A percentile compares a stretch with the other conserved stretches of the same genome.
Evolutionary conservation across 2,329 filamentous ascomycete genomes (phyloP).

Genomic region (Exophiala lecanii-corni): DNA sequence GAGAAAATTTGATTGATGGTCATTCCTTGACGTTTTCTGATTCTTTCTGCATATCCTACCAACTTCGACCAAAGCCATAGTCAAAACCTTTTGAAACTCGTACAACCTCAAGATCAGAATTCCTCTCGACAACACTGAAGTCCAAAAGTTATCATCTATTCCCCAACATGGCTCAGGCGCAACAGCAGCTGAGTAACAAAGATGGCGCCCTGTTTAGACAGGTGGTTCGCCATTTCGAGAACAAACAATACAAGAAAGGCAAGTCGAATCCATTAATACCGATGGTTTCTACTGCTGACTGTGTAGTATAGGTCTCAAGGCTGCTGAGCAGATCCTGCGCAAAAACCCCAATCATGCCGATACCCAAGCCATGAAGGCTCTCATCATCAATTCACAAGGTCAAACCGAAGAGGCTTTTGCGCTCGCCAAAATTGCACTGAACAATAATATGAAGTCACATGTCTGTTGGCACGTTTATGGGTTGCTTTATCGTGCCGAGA

Average conservation of each 20-base stretch:
- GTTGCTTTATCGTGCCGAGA: constrained; percentile 82
- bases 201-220: constrained; percentile 91
- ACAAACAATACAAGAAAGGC: constrained; percentile 95
- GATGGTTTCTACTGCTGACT: no score
- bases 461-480: constrained; percentile 99
- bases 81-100: no score
- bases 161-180: constrained; percentile 24
- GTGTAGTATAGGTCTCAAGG: constrained; percentile 80
- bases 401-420: constrained; percentile 92
- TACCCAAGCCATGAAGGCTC: constrained; percentile 96
- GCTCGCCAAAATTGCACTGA: constrained; percentile 85
- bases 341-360: constrained; percentile 96
- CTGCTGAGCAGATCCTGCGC: constrained; percentile 90
- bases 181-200: constrained; percentile 60
- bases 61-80: no score
- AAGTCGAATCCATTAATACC: constrained; percentile 13
- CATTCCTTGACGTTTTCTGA: no score
- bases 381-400: constrained; percentile 89
- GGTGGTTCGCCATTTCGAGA: constrained; percentile 92
- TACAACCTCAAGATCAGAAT: no score
- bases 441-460: constrained; percentile 97
- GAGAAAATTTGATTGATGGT: neutral
- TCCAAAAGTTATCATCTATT: no score
- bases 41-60: no score
- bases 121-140: no score